Evolutionary conservation across 2,329 filamentous ascomycete species (phyloP).

Genomic region (Nectriaceae sp.): DNA sequence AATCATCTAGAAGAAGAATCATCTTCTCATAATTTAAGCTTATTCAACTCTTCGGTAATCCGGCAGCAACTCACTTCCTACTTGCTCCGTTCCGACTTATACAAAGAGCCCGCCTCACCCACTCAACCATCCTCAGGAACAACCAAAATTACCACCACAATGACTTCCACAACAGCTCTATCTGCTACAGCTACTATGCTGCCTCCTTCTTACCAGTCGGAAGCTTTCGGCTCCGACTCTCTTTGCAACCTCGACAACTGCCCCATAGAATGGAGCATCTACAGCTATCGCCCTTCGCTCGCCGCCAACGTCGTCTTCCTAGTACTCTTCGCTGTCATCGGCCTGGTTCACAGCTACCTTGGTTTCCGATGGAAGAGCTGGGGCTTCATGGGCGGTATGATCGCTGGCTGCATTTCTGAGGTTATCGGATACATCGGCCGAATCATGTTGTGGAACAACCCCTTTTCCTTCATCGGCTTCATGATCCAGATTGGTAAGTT

Average conservation of each 20-base stretch:
- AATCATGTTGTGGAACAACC: conserved; percentile 57
- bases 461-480: conserved; percentile 61
- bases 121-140: too few relatives aligned
- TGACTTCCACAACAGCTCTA: not conserved
- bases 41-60: too few relatives aligned
- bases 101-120: too few relatives aligned
- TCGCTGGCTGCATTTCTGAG: conserved; percentile 57
- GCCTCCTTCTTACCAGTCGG: not conserved
- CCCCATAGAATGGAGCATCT: conserved; percentile 48
- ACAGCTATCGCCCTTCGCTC: conserved; percentile 56
- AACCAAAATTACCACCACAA: too few relatives aligned
- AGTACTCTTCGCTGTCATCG: conserved; percentile 48
- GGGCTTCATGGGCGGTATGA: conserved; percentile 53
- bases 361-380: conserved; percentile 49
- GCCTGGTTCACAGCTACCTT: conserved; percentile 43
- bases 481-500: conserved; percentile 63
- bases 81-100: too few relatives aligned
- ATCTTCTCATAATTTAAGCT: too few relatives aligned
- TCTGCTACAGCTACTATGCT: not conserved
- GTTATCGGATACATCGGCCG: conserved; percentile 65
- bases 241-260: conserved; percentile 52
- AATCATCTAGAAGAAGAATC: too few relatives aligned
- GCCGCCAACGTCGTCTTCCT: conserved; percentile 54
- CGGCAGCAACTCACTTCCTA: too few relatives aligned
- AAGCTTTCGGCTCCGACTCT: conserved; percentile 44